Conservation (phyloP, 139 green algal species). For the Auxenochlorella pyrenoidosa region DNA sequence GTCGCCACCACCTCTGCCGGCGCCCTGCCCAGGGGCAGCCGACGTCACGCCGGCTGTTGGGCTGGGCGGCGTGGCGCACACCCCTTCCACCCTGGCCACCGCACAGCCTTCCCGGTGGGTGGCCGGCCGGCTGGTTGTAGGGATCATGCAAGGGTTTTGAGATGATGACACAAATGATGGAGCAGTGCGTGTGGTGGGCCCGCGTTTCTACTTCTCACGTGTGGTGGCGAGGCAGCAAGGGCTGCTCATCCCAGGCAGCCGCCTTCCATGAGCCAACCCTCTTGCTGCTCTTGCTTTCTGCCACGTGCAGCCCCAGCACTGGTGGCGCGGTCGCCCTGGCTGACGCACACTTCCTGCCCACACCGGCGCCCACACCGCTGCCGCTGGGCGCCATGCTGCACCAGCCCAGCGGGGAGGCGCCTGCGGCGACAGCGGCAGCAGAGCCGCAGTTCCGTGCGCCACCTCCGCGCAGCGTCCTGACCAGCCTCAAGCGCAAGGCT, state of each 20-base stretch:
- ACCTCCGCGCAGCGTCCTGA: not conserved
- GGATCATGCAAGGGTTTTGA: no score
- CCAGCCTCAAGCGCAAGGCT: not conserved
- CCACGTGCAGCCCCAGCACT: not conserved
- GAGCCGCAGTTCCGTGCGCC: not conserved
- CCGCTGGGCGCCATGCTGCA: not conserved
- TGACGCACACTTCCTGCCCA: constrained; percentile 21
- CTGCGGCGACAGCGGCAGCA: not conserved
- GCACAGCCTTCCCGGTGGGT: not conserved
- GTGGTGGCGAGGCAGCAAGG: no score
- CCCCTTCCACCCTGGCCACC: not conserved
- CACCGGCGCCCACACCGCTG: not conserved
- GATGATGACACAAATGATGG: no score
- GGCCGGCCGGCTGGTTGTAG: no score
- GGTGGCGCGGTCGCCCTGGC: constrained; percentile 2
- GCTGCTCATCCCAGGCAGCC: no score
- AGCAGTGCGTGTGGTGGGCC: no score
- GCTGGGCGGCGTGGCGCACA: not conserved
- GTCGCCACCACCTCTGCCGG: not conserved
- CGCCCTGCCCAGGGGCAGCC: not conserved
- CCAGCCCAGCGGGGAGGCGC: not conserved
- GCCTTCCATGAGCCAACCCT: no score
- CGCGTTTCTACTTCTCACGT: no score
- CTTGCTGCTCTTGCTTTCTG: not conserved
- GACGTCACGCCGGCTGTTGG: not conserved